Evolutionary conservation across 108 stramenopile species (phyloP).

Genomic region (Pseudonitzschia multiseries): DNA sequence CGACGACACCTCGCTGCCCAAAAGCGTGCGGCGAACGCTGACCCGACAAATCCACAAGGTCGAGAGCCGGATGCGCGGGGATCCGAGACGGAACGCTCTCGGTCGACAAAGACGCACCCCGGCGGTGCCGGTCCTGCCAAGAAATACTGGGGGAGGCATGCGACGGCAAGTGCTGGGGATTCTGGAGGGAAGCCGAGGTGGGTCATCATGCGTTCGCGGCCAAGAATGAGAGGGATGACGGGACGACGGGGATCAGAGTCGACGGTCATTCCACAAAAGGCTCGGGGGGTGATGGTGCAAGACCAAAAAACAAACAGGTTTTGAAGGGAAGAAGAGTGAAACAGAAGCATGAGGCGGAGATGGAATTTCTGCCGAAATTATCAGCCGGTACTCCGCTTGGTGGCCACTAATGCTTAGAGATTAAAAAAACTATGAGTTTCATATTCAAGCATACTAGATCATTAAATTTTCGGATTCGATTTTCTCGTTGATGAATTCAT

Average conservation of each 20-base stretch:
- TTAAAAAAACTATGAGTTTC: neutral
- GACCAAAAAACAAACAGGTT: neutral
- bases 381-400: neutral
- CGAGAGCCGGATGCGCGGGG: slow-evolving; percentile 32
- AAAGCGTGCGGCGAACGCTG: slow-evolving; percentile 65
- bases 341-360: slow-evolving; percentile 7
- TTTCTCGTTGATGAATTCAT: neutral
- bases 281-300: neutral
- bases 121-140: slow-evolving; percentile 68
- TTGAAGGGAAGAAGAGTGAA: slow-evolving; percentile 9
- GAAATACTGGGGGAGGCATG: slow-evolving; percentile 50
- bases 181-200: slow-evolving; percentile 54
- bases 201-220: neutral
- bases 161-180: slow-evolving; percentile 81
- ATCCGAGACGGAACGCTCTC: slow-evolving; percentile 27
- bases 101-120: slow-evolving; percentile 45
- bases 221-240: no score
- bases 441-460: no score
- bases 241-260: neutral
- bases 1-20: slow-evolving; percentile 2
- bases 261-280: neutral
- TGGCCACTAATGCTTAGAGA: neutral
- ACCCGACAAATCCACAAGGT: slow-evolving; percentile 68
- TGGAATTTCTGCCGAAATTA: slow-evolving; percentile 8
- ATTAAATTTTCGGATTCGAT: no score